Evolutionary conservation across 2,329 filamentous ascomycete species (phyloP).

Genomic region (Aphanoascus verrucosus): DNA sequence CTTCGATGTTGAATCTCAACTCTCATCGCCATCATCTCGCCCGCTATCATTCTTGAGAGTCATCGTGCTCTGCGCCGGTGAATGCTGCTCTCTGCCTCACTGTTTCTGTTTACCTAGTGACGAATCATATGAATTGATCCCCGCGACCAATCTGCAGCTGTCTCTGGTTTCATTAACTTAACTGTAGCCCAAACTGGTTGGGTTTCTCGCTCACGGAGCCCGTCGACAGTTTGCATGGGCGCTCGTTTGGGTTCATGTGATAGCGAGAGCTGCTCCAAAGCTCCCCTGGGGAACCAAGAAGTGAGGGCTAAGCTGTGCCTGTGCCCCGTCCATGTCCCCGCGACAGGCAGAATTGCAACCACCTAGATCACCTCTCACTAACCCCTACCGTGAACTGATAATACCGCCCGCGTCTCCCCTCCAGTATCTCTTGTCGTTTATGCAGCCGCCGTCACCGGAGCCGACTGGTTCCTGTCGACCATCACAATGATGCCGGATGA

Average conservation of each 20-base stretch:
- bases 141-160: not conserved
- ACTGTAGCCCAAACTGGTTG: not conserved
- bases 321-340: slow-evolving; percentile 1
- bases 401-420: not conserved
- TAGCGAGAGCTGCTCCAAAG: slow-evolving; percentile 1
- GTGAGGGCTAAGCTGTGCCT: not conserved
- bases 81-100: too few species aligned
- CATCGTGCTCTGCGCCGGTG: too few species aligned
- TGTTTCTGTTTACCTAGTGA: too few species aligned
- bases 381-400: slow-evolving; percentile 9
- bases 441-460: slow-evolving; percentile 15
- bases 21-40: too few species aligned
- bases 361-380: not conserved
- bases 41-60: too few species aligned
- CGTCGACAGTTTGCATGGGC: not conserved
- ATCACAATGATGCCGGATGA: slow-evolving; percentile 22
- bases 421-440: slow-evolving; percentile 9
- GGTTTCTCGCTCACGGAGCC: too few species aligned
- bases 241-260: slow-evolving; percentile 6
- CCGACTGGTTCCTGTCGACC: slow-evolving; percentile 14
- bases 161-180: too few species aligned
- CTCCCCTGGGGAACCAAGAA: not conserved
- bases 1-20: not conserved
- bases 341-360: slow-evolving; percentile 6
- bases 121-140: not conserved